These are phyloP conservation scores for Saitozyma sp. DNA, from an alignment of 768 basidiomycete genomes.

Conservation along the genomic window DNA sequence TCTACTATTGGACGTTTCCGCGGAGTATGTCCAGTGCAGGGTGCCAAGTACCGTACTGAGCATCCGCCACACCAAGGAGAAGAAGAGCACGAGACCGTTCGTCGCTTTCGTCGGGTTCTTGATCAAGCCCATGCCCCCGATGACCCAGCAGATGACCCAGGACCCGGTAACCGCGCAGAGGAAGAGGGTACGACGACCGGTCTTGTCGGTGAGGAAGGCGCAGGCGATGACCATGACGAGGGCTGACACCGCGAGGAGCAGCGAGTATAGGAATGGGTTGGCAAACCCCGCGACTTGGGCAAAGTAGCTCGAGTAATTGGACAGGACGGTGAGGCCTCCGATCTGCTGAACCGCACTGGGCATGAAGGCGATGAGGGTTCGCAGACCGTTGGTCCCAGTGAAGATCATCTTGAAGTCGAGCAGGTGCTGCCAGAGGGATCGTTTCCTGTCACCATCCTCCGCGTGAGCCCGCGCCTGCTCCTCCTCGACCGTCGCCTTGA, in stretches of 20 bases:
- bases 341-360: slow-evolving; percentile 30
- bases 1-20: slow-evolving; percentile 29
- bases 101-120: slow-evolving; percentile 7
- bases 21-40: slow-evolving; percentile 29
- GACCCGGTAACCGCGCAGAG: slow-evolving; percentile 11
- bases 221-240: slow-evolving; percentile 26
- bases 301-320: slow-evolving; percentile 33
- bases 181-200: slow-evolving; percentile 36
- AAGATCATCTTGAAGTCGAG: slow-evolving; percentile 30
- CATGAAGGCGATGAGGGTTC: slow-evolving; percentile 38
- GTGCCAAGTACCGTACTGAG: slow-evolving; percentile 24
- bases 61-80: slow-evolving; percentile 33
- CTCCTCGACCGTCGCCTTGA: slow-evolving; percentile 28
- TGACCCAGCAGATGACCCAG: slow-evolving; percentile 24
- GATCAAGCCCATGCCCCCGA: slow-evolving; percentile 30
- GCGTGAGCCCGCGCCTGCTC: slow-evolving; percentile 15
- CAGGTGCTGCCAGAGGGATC: slow-evolving; percentile 21
- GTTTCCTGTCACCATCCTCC: slow-evolving; percentile 16
- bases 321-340: slow-evolving; percentile 29
- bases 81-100: slow-evolving; percentile 27
- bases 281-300: slow-evolving; percentile 28
- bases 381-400: slow-evolving; percentile 32
- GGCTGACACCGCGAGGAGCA: slow-evolving; percentile 19
- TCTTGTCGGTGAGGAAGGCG: slow-evolving; percentile 27
- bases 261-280: slow-evolving; percentile 34